These are phyloP conservation scores for Colletotrichum godetiae DNA, from an alignment of 2,329 filamentous ascomycete genomes.

Conservation along the genomic window DNA sequence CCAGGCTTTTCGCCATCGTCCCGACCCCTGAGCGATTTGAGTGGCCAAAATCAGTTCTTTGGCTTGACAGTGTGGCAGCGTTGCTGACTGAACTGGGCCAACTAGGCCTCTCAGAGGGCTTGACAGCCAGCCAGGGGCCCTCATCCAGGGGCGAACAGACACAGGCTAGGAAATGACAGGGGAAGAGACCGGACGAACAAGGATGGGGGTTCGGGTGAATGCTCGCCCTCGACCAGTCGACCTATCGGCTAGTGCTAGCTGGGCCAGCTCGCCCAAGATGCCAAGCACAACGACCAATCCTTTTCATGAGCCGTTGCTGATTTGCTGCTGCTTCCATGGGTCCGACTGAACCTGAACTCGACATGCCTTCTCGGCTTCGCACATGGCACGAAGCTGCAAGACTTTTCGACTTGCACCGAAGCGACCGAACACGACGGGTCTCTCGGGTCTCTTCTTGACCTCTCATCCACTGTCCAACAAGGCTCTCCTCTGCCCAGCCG, in stretches of 20 bases:
- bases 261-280: neutral
- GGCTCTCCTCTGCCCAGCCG: conserved; percentile 23
- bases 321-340: neutral
- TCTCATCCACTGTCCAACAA: conserved; percentile 5
- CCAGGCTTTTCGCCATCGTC: conserved; percentile 21
- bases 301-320: neutral
- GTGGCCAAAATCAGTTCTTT: neutral
- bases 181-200: conserved; percentile 30
- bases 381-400: conserved; percentile 23
- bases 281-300: conserved; percentile 15
- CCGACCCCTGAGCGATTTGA: conserved; percentile 16
- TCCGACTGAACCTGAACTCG: conserved; percentile 10
- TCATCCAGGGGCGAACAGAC: neutral
- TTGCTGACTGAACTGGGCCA: conserved; percentile 5
- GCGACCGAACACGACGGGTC: neutral
- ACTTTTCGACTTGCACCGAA: neutral
- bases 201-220: neutral
- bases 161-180: conserved; percentile 25
- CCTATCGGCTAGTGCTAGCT: conserved; percentile 11
- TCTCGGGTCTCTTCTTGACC: conserved; percentile 9
- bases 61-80: neutral
- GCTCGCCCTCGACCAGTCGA: conserved; percentile 3
- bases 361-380: neutral
- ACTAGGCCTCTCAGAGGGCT: neutral
- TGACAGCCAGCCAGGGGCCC: conserved; percentile 13